Percentiles rank a stretch among this genome's conserved stretches.
These are phyloP conservation scores for Cubamyces lactineus DNA, from an alignment of 768 basidiomycete species.

Conservation along the genomic window DNA sequence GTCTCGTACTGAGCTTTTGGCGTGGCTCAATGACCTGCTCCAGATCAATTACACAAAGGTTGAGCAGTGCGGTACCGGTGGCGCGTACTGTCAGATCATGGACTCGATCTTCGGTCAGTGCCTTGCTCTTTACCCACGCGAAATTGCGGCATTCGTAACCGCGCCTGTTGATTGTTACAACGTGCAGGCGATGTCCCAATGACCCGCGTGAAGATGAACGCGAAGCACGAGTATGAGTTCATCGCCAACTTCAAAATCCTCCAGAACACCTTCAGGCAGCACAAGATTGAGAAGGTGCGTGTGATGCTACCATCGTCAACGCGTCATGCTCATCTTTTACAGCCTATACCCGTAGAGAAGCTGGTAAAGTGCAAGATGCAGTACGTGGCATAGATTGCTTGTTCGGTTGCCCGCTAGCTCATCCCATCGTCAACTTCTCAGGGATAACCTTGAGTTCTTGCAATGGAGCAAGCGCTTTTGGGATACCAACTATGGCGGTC, in stretches of 20 bases:
- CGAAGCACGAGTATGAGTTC: constrained; percentile 95
- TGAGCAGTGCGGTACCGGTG: constrained; percentile 90
- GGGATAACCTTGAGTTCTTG: constrained; percentile 97
- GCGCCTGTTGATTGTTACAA: constrained; percentile 12
- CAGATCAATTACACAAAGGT: constrained; percentile 91
- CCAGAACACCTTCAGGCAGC: constrained; percentile 88
- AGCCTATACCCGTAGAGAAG: constrained; percentile 96
- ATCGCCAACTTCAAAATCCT: constrained; percentile 94
- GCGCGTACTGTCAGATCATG: constrained; percentile 92
- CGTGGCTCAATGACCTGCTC: constrained; percentile 94
- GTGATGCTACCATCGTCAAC: neutral
- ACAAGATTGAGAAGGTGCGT: constrained; percentile 92
- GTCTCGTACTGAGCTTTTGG: constrained; percentile 84
- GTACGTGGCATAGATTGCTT: constrained; percentile 51
- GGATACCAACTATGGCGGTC: constrained; percentile 89
- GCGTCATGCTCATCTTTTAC: constrained; percentile 3
- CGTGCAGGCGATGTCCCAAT: constrained; percentile 86
- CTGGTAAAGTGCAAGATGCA: constrained; percentile 99
- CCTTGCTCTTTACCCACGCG: neutral
- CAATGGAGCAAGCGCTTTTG: constrained; percentile 98
- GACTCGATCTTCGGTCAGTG: constrained; percentile 90
- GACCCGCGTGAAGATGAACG: constrained; percentile 92
- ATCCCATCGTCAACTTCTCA: constrained; percentile 33
- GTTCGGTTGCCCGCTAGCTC: constrained; percentile 14
- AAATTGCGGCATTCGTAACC: constrained; percentile 6